These are phyloP conservation scores for Rhizoclosmatium sp. DNA, from an alignment of 192 early-diverging fungal species.

Conservation along the genomic window DNA sequence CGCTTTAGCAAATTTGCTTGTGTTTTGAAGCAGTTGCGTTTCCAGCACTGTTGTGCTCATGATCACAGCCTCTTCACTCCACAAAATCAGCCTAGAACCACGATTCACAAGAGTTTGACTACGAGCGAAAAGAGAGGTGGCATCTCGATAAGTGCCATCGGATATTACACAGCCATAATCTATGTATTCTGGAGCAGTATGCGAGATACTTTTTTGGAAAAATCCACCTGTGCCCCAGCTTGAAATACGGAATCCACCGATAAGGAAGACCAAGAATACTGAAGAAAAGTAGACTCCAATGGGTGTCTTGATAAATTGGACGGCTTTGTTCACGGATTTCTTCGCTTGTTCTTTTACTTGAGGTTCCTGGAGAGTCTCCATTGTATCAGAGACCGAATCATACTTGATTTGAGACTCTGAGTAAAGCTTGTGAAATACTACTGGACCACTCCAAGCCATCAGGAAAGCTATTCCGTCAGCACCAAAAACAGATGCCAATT, in stretches of 20 bases:
- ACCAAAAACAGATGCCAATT: slow-evolving; percentile 1
- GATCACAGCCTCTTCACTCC: background rate
- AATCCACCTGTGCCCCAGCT: slow-evolving; percentile 1
- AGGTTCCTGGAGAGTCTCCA: background rate
- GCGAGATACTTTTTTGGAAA: background rate
- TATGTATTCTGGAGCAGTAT: background rate
- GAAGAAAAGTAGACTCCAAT: background rate
- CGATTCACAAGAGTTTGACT: background rate
- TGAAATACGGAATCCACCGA: background rate
- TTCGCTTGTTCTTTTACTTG: background rate
- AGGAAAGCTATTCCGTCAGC: background rate
- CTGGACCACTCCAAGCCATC: background rate
- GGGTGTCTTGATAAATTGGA: background rate
- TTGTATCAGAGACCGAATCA: background rate
- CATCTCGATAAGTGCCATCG: background rate
- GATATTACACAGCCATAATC: background rate
- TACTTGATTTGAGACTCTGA: background rate
- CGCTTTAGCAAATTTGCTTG: background rate
- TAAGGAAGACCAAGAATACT: background rate
- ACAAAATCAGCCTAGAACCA: background rate
- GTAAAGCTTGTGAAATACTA: background rate
- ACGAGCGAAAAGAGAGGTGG: background rate
- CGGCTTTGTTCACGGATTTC: background rate
- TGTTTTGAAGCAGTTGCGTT: background rate
- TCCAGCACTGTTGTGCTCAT: background rate